These are phyloP conservation scores for Zasmidium cellare DNA, from an alignment of 2,329 filamentous ascomycete species.

Conservation along the genomic window DNA sequence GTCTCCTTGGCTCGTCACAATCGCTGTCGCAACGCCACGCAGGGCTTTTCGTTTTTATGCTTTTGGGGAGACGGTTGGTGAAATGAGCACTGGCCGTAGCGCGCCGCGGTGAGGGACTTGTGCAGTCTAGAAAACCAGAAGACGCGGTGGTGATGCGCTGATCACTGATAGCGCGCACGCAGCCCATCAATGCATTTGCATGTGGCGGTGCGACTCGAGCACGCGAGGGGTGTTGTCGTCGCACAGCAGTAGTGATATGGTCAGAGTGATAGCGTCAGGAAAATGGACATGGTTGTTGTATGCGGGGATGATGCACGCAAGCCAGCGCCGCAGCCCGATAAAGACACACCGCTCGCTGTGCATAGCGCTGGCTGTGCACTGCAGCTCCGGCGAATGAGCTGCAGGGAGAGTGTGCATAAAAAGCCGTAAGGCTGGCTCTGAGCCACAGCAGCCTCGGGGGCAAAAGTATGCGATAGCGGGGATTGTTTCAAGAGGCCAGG, in stretches of 20 bases:
- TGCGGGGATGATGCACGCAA: neutral
- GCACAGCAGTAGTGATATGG: neutral
- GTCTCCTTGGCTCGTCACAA: neutral
- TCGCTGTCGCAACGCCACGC: neutral
- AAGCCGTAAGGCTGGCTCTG: neutral
- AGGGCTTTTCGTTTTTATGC: neutral
- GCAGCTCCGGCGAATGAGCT: neutral
- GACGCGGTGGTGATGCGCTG: neutral
- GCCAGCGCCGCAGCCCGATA: neutral
- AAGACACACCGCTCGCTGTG: neutral
- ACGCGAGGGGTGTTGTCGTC: neutral
- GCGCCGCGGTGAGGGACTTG: neutral
- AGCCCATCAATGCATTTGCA: neutral
- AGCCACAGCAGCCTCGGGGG: neutral
- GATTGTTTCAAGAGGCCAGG: neutral
- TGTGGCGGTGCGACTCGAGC: slow-evolving; percentile 2
- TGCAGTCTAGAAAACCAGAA: neutral
- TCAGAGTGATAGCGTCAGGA: neutral
- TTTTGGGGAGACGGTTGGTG: neutral
- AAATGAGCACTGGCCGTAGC: slow-evolving; percentile 2
- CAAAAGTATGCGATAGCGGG: neutral
- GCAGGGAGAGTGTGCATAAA: neutral
- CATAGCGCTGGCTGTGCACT: neutral
- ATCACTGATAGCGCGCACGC: neutral
- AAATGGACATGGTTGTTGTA: neutral